These are phyloP conservation scores for Amanita fuliginea DNA, from an alignment of 768 basidiomycete species.

Conservation along the genomic window DNA sequence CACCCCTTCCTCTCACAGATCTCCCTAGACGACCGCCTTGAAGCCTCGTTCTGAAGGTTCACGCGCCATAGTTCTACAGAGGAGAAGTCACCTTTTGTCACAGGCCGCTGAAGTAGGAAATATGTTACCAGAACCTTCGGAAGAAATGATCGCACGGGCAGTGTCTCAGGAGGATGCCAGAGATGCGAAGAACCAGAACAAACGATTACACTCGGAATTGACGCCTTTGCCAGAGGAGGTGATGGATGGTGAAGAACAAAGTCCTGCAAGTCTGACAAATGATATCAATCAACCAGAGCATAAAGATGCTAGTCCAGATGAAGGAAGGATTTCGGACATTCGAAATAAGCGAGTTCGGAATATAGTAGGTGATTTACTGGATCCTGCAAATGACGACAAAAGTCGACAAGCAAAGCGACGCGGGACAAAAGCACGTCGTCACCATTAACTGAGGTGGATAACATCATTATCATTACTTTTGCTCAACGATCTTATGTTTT, in stretches of 20 bases:
- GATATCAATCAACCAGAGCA: neutral
- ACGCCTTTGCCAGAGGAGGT: slow-evolving; percentile 31
- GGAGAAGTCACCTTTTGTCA: slow-evolving; percentile 36
- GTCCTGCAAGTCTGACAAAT: neutral
- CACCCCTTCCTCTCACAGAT: slow-evolving; percentile 1
- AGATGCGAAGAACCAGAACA: slow-evolving; percentile 20
- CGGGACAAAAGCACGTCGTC: slow-evolving; percentile 2
- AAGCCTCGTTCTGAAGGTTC: slow-evolving; percentile 11
- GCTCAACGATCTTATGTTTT: neutral
- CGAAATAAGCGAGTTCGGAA: neutral
- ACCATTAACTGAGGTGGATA: neutral
- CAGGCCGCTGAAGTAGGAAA: slow-evolving; percentile 32
- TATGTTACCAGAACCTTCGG: slow-evolving; percentile 37
- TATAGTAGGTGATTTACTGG: neutral
- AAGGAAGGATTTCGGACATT: neutral
- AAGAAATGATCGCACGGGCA: slow-evolving; percentile 42
- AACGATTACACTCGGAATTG: slow-evolving; percentile 31
- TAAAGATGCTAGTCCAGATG: neutral
- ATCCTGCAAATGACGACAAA: neutral
- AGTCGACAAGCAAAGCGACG: slow-evolving; percentile 2
- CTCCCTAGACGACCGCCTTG: neutral
- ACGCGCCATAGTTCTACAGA: slow-evolving; percentile 29
- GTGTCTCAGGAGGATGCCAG: slow-evolving; percentile 13
- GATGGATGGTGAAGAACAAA: neutral
- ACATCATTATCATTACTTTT: slow-evolving; percentile 8